Evolutionary conservation across 148 eudicot genomes (phyloP).

Genomic region (Selenicereus undatus): DNA sequence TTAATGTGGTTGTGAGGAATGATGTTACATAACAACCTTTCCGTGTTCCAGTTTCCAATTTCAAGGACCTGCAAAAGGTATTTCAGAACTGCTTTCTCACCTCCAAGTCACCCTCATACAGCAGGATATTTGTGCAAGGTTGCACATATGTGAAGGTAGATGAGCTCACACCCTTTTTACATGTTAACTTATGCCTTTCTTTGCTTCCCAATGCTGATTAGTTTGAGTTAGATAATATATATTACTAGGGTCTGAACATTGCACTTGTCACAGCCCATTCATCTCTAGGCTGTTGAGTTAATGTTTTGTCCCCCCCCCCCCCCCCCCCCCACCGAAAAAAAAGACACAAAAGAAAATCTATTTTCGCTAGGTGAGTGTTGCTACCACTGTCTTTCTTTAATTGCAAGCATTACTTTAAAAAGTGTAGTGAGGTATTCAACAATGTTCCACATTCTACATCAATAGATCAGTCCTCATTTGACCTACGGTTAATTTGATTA

Average conservation of each 20-base stretch:
- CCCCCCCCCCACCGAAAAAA: no score
- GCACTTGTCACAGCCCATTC: background rate
- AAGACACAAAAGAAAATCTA: no score
- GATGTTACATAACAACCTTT: background rate
- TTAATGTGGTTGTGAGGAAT: background rate
- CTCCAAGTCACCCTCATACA: background rate
- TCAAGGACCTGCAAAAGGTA: background rate
- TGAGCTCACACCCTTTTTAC: background rate
- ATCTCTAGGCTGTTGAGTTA: background rate
- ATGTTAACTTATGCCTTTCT: background rate
- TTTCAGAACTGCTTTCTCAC: background rate
- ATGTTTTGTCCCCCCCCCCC: background rate
- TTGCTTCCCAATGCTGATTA: background rate
- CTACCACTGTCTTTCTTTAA: no score
- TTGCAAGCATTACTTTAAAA: background rate
- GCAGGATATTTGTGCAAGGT: background rate
- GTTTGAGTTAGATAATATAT: background rate
- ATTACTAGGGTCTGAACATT: background rate
- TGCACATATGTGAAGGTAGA: background rate
- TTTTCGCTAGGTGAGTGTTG: no score
- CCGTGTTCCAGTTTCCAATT: background rate
- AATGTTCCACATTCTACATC: background rate
- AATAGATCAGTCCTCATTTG: background rate
- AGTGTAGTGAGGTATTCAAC: background rate
- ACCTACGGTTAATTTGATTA: background rate